A percentile compares a stretch with the other conserved stretches of the same genome.
phyloP scores from a whole-genome alignment of 1,139 yeast species.

The Kodamaea derodonti region DNA sequence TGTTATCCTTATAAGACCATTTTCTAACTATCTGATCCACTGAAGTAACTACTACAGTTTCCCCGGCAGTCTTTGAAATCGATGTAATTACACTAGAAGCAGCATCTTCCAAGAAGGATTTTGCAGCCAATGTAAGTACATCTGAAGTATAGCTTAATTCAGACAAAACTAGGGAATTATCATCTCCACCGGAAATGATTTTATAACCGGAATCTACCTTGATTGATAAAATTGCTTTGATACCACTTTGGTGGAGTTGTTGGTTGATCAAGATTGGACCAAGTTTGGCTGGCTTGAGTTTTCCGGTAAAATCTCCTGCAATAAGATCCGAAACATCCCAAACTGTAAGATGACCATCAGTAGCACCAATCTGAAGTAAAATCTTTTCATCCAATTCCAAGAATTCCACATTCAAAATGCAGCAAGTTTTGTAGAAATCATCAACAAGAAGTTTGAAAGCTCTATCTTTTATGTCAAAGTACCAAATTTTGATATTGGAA shows the following conservation, averaged over 20 bases:
- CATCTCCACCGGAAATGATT: slow-evolving; percentile 85
- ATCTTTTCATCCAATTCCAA: slow-evolving; percentile 25
- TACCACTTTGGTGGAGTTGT: slow-evolving; percentile 78
- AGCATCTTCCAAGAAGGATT: slow-evolving; percentile 47
- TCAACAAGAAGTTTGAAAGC: slow-evolving; percentile 45
- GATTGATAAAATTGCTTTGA: slow-evolving; percentile 49
- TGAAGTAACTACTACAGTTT: slow-evolving; percentile 45
- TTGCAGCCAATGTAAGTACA: slow-evolving; percentile 17
- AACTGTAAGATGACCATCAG: slow-evolving; percentile 74
- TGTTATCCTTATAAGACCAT: slow-evolving; percentile 47
- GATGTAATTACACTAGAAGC: slow-evolving; percentile 88
- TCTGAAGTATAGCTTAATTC: slow-evolving; percentile 22
- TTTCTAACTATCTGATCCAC: slow-evolving; percentile 75
- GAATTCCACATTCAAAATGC: slow-evolving; percentile 62
- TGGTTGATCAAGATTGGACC: slow-evolving; percentile 34
- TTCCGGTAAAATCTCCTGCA: neutral
- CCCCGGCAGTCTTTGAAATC: slow-evolving; percentile 28
- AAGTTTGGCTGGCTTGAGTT: neutral
- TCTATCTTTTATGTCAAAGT: slow-evolving; percentile 32
- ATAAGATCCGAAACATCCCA: slow-evolving; percentile 46
- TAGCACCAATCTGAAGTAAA: slow-evolving; percentile 57
- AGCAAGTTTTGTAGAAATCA: slow-evolving; percentile 67
- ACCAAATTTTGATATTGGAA: slow-evolving; percentile 69
- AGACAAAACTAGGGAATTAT: slow-evolving; percentile 63
- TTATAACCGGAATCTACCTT: slow-evolving; percentile 19